Base-by-base conservation (phyloP, 1,284 basidiomycete species). In the Ceratobasidium sp. region DNA sequence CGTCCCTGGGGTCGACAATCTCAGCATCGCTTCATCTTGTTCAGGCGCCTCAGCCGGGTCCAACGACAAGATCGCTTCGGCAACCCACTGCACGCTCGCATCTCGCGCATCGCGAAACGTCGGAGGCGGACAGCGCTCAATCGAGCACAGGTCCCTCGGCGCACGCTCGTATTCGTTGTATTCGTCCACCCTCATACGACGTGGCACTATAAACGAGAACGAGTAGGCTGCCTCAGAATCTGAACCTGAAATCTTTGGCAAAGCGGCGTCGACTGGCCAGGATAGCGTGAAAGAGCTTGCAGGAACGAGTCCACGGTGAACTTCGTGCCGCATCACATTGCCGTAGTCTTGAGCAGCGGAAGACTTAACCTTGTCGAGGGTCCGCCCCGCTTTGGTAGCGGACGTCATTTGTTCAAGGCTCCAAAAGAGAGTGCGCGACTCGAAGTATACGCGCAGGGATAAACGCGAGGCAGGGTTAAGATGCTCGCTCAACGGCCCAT, bases 351-450 rank as follows among this genome's bases (percentile, higher is more conserved):
- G 27, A 19, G 67, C 67, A 19, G 29, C 7, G 1, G 45, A 33
- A 15, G 19, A 2, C 44, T 71, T 71, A 2, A 69, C 22, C 19
- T 48, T 59, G 29, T 57, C 27, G 11, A 59, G 8, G 15, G 29
- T 41, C 29, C 48, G 53, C 1, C 15, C 67, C 14, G 50, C 4
- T 24, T 48, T 48, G 9, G 29, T 24, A 45, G 9, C 29, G 0
- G 29, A 15, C 33, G 15, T 24, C 27, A 57, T 41, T 17, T 29
- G 27, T 27, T 71, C 67, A 11, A 71, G 56, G 24, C 27, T 60
- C 67, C 67, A 71, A 27, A 48, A 71, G 19, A 71, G 27, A 1
- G 67, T 71, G 7, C 67, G 67, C 41, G 67, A 71, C 44, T 71
- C 67, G 29, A 71, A 71, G 53, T 59, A 60, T 17, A 71, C 56